phyloP scores from a whole-genome alignment of 192 early-diverging fungal genomes.

The Funneliformis mosseae region DNA sequence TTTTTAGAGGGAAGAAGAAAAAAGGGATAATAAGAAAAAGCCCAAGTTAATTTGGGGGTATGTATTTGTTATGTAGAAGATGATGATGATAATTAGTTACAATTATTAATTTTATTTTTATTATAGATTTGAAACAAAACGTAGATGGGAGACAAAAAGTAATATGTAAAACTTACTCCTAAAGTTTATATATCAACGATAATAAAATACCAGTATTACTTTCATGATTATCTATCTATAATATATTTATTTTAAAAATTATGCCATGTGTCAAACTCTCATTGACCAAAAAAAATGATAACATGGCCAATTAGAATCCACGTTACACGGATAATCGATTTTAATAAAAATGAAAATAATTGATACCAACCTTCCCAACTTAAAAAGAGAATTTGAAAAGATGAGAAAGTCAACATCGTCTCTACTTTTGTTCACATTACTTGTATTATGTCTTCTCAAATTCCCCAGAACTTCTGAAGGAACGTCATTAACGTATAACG shows the following conservation, averaged over 20 bases:
- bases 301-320: not conserved
- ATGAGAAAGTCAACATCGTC: not conserved
- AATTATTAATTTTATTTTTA: not conserved
- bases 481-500: conserved; percentile 76
- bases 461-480: conserved; percentile 40
- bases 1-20: conserved; percentile 27
- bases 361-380: too few relatives aligned
- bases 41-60: conserved; percentile 34
- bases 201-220: too few relatives aligned
- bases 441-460: not conserved
- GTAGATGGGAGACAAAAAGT: conserved; percentile 34
- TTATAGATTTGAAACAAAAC: conserved; percentile 33
- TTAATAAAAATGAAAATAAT: too few relatives aligned
- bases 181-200: too few relatives aligned
- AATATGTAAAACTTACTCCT: conserved; percentile 29
- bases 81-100: not conserved
- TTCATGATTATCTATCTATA: too few relatives aligned
- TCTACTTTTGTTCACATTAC: not conserved
- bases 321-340: too few relatives aligned
- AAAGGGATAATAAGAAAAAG: conserved; percentile 26
- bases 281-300: not conserved
- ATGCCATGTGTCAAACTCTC: too few relatives aligned
- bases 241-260: too few relatives aligned
- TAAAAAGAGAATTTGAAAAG: not conserved
- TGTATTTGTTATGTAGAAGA: not conserved